phyloP scores from a whole-genome alignment of 495 filamentous ascomycete species.

The Penicillium pancosmium region DNA sequence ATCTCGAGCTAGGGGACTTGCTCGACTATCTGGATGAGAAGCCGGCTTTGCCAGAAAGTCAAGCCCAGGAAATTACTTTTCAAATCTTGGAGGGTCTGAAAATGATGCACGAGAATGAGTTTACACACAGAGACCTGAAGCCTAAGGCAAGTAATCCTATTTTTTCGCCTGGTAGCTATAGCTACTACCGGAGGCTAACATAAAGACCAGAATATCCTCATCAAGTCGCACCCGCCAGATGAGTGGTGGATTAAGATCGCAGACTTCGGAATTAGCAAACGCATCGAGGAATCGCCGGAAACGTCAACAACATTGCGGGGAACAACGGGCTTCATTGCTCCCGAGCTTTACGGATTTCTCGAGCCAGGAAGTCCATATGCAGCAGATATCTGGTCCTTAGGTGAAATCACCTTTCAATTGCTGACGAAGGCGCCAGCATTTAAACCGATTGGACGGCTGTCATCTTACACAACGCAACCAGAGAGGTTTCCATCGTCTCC shows the following conservation, averaged over 20 bases:
- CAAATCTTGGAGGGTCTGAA: slow-evolving; percentile 49
- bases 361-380: slow-evolving; percentile 10
- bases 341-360: slow-evolving; percentile 17
- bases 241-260: slow-evolving; percentile 42
- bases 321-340: slow-evolving; percentile 20
- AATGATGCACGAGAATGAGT: slow-evolving; percentile 51
- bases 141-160: slow-evolving; percentile 34
- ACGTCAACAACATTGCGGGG: slow-evolving; percentile 14
- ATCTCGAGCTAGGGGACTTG: slow-evolving; percentile 29
- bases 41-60: slow-evolving; percentile 35
- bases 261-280: slow-evolving; percentile 37
- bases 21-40: slow-evolving; percentile 14
- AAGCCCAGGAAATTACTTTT: slow-evolving; percentile 37
- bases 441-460: not conserved
- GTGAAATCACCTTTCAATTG: slow-evolving; percentile 18
- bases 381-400: slow-evolving; percentile 24
- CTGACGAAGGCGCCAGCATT: slow-evolving; percentile 15
- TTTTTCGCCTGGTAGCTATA: not conserved
- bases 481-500: slow-evolving; percentile 4
- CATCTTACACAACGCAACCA: not conserved
- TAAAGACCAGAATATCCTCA: slow-evolving; percentile 10
- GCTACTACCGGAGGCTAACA: not conserved
- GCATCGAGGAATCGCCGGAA: slow-evolving; percentile 19
- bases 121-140: slow-evolving; percentile 54
- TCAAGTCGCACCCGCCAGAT: slow-evolving; percentile 14